A percentile compares a stretch with the other conserved stretches of the same genome.
phyloP scores from a whole-genome alignment of 257 asterid species.

The Paulownia fortunei region DNA sequence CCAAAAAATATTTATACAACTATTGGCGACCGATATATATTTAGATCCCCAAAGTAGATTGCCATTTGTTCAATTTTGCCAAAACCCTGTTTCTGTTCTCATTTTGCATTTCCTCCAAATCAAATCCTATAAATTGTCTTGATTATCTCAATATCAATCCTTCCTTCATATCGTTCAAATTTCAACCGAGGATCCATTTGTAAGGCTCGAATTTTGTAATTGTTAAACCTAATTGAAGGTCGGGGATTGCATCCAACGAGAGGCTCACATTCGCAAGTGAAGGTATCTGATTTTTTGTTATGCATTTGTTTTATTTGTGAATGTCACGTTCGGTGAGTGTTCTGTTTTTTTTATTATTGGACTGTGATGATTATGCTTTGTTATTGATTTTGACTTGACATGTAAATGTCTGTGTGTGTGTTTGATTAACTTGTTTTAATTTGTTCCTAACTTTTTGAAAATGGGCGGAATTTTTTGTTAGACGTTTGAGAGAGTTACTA shows the following conservation, averaged over 20 bases:
- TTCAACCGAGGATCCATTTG: constrained; percentile 27
- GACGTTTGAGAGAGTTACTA: background rate
- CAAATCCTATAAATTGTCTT: constrained; percentile 20
- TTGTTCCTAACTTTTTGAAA: background rate
- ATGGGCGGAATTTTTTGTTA: background rate
- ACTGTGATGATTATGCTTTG: background rate
- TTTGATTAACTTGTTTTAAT: background rate
- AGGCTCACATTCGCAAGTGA: constrained; percentile 44
- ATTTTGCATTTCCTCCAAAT: constrained; percentile 27
- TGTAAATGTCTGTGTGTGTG: background rate
- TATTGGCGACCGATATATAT: background rate
- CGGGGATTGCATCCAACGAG: constrained; percentile 15
- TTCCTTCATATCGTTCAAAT: constrained; percentile 25
- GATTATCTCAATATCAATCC: constrained; percentile 3
- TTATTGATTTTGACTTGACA: constrained; percentile 11
- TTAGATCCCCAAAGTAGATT: no score
- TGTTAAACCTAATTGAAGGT: constrained; percentile 20
- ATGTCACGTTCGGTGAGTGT: constrained; percentile 13
- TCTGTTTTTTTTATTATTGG: background rate
- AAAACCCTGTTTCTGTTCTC: constrained; percentile 24
- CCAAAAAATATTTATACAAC: no score
- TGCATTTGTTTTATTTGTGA: constrained; percentile 5
- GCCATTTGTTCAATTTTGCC: constrained; percentile 5
- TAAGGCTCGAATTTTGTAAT: constrained; percentile 16
- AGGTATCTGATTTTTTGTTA: constrained; percentile 29